Evolutionary conservation across 352 stramenopile genomes (phyloP), one percentile per base, ranked within the genome.

Genomic region (Aphanomyces invadans): DNA sequence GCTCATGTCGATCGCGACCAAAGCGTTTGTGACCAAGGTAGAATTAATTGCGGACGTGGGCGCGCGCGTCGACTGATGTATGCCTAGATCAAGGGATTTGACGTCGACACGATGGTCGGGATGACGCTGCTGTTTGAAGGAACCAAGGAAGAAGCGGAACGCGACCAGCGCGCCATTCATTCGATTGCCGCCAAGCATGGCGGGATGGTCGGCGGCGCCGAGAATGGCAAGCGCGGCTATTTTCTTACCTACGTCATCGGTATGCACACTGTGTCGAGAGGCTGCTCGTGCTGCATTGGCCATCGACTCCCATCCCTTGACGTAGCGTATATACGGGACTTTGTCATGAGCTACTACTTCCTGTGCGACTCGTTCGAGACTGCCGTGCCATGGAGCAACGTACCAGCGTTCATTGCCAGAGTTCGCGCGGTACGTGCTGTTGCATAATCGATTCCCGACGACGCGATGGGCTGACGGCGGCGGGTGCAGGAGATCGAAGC

Each of bases 181-280:
- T 68, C 69, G 54, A 79, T 97, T 54, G 87, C 81, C 5, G 80
- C 82, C 59, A 74, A 69, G 42, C 80, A 96, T 70, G 80, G 87
- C 54, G 90, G 90, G 2, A 78, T 97, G 39, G 68, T 89, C 4
- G 85, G 86, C 11, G 92, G 92, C 12, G 80, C 79, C 23, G 85
- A 86, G 66, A 92, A 87, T 65, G 90, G 89, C 54, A 92, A 88
- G 60, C 85, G 90, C 29, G 92, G 92, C 17, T 98, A 98, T 73
- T 87, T 95, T 71, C 88, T 98, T 48, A 98, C 92, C 38, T 97
- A 96, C 73, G 88, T 96, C 60, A 98, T 98, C 68, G 83, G 60
- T 68, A 61, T 21, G 19, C 23, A 44, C 17, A 29, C 42, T 63
- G n/a, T n/a, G n/a, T n/a, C n/a, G n/a, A n/a, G n/a, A n/a, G n/a